Base-by-base conservation (phyloP, 768 basidiomycete genomes). In the Amanita phalloides region DNA sequence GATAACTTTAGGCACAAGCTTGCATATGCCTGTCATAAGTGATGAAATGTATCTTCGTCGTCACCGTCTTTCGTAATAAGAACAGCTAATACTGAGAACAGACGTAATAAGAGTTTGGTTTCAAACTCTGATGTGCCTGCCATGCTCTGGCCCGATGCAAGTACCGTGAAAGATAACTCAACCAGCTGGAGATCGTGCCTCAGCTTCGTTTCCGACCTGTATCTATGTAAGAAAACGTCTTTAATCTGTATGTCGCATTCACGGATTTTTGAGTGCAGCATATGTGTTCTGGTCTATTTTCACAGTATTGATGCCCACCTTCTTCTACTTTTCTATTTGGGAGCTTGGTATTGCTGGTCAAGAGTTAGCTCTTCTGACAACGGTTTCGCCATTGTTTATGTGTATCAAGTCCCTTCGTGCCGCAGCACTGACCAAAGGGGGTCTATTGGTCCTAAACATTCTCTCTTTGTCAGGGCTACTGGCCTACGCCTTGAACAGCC, bases 251-350 rank as follows among this genome's bases (percentile, higher is more conserved):
- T n/a, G 13, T 48, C 21, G 45, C 37, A 49, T 50, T 49, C 20
- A n/a, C 59, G 37, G 61, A 45, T 37, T 44, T 10, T 26, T 26
- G 28, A n/a, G 33, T 32, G 41, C 51, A 90, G 87, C 85, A 3
- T 90, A 82, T 60, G 69, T 86, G 14, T 89, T 84, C 64, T 90
- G 87, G 86, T 86, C 90, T 1, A 74, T 88, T 45, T 81, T 87
- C 62, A 93, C 91, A 1, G 75, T 81, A 3, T 78, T 92, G 17
- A 77, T 84, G 5, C 82, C 85, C 1, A 81, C 86, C 3, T 71
- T 94, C 3, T 94, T 94, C 70, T 94, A 93, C 67, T 94, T 90
- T 68, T 91, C 88, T 23, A 81, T 95, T 17, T 93, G 91, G 91
- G 77, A 90, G 61, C 81, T 93, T 14, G 89, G 86, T 25, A 74